A percentile compares a stretch with the other conserved stretches of the same genome.
phyloP scores from a whole-genome alignment of 257 asterid genomes.

The Solanum dulcamara region DNA sequence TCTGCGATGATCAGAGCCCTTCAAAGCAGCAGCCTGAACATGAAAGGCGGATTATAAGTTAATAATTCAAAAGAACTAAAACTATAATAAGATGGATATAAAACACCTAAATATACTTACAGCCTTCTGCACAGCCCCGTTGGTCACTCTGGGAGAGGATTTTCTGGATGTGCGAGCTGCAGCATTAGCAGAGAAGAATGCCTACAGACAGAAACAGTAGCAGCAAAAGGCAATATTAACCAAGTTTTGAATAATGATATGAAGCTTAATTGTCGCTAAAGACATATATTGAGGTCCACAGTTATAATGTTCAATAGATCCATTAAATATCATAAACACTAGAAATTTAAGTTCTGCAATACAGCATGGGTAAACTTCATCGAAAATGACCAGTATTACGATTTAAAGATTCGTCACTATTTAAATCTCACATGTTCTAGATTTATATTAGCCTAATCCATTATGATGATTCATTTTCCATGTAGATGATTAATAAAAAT shows the following conservation, averaged over 20 bases:
- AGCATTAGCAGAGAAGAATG: constrained; percentile 70
- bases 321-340: neutral
- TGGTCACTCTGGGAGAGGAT: constrained; percentile 84
- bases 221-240: neutral
- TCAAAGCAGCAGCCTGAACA: constrained; percentile 64
- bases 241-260: neutral
- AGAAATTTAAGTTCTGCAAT: neutral
- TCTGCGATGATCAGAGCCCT: constrained; percentile 95
- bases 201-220: constrained; percentile 26
- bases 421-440: neutral
- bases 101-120: constrained; percentile 33
- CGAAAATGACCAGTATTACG: neutral
- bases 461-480: neutral
- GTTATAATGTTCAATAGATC: neutral
- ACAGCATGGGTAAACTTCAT: neutral
- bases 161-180: constrained; percentile 88
- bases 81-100: neutral
- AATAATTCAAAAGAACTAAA: neutral
- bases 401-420: neutral
- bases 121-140: constrained; percentile 95
- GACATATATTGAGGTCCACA: neutral
- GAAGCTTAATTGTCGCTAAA: neutral
- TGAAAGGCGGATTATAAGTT: neutral
- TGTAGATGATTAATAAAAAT: neutral
- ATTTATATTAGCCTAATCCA: neutral